Evolutionary conservation across 306 rosid species (phyloP), one percentile per base, ranked within the genome.

Genomic region (Begonia fuchsioides): DNA sequence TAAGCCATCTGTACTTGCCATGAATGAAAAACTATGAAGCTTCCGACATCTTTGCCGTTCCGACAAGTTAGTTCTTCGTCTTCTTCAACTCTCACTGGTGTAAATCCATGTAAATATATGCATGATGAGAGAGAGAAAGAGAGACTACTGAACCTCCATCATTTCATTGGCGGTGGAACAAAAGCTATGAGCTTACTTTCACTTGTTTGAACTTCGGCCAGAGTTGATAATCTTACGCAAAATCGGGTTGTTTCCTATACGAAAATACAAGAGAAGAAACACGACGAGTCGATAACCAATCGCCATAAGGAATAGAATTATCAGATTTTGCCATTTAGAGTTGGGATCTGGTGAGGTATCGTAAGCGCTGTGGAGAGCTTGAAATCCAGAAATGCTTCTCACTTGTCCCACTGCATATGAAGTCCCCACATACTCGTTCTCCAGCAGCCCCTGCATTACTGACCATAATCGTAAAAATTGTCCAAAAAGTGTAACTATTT

Each of bases 321-420:
- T 72, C 63, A 92, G 58, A 70, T 92, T 82, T 65, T 56, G 65
- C 98, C 98, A 92, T 76, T 92, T 92, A 49, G 98, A 71, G 64
- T 69, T 68, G 14, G 13, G 52, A 69, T 77, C 75, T 1, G 74
- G 45, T 56, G 98, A 92, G 64, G 78, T 82, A 47, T 73, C 77
- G 41, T 92, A 92, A 49, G 66, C 86, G 52, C 70, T 79, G 26
- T 73, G 86, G 32, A 92, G 77, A n/a, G 98, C 94, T 60, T 85
- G 98, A 57, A 69, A 67, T 56, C 98, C 98, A 11, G 96, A 67
- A 72, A 92, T 85, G 51, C 78, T 82, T 69, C 98, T 77, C 49
- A 92, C 98, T 64, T 85, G 82, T 64, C 98, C 98, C 47, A 92
- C 96, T 5, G 96, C 81, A 61, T 81, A 85, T 13, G 94, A 68